Evolutionary conservation across 495 filamentous ascomycete species (phyloP).

Genomic region (Podospora pseudoanserina): DNA sequence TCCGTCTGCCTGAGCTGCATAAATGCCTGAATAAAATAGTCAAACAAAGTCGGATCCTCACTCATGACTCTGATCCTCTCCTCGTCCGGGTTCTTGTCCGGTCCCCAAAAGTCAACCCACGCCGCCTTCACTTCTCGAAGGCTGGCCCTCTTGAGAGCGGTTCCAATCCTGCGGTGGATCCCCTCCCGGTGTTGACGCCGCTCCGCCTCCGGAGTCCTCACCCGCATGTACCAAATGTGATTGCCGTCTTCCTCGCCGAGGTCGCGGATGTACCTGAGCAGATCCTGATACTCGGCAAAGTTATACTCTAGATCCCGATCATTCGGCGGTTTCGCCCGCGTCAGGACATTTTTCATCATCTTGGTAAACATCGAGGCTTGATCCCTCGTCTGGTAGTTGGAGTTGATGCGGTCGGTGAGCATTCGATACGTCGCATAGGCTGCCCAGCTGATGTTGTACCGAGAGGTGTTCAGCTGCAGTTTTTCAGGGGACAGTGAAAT

Average conservation of each 20-base stretch:
- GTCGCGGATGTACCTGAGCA: constrained; percentile 13
- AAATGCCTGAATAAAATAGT: constrained; percentile 52
- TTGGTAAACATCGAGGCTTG: constrained; percentile 27
- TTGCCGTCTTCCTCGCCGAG: not conserved
- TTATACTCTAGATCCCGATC: constrained; percentile 10
- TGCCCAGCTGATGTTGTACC: constrained; percentile 25
- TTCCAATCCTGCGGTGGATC: constrained; percentile 19
- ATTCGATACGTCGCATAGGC: constrained; percentile 44
- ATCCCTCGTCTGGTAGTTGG: constrained; percentile 15
- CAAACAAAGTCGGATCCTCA: constrained; percentile 41
- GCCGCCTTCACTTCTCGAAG: constrained; percentile 21
- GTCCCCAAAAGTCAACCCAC: constrained; percentile 36
- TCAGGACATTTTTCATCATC: constrained; percentile 18
- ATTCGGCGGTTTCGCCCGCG: constrained; percentile 11
- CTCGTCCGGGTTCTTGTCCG: constrained; percentile 21
- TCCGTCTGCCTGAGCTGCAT: constrained; percentile 47
- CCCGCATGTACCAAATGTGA: not conserved
- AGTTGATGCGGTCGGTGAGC: constrained; percentile 33
- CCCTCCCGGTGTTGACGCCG: not conserved
- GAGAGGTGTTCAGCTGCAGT: constrained; percentile 18
- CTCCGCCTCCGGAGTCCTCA: not conserved
- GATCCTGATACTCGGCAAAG: constrained; percentile 10
- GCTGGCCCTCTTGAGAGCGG: constrained; percentile 21
- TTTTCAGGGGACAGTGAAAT: constrained; percentile 10
- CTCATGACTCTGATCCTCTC: constrained; percentile 19